Percentiles rank a stretch among this genome's conserved stretches.
phyloP scores from a whole-genome alignment of 495 filamentous ascomycete genomes.

The Neurospora sp. region DNA sequence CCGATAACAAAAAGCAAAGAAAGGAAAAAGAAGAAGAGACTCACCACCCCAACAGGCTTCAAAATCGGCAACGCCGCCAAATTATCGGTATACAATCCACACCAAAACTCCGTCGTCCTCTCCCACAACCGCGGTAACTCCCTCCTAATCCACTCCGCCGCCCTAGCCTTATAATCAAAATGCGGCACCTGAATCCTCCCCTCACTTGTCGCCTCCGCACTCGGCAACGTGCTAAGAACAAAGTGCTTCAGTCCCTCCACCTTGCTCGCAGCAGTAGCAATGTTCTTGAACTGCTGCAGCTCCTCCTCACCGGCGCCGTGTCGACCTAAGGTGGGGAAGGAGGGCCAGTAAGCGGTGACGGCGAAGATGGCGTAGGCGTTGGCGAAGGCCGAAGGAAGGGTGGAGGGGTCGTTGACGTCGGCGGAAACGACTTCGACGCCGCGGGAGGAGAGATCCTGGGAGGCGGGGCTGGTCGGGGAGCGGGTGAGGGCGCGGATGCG shows the following conservation, averaged over 20 bases:
- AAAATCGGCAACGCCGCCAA: background rate
- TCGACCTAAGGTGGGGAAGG: background rate
- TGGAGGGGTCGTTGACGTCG: slow-evolving; percentile 5
- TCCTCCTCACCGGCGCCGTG: slow-evolving; percentile 4
- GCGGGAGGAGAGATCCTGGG: slow-evolving; percentile 8
- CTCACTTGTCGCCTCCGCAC: background rate
- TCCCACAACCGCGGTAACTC: slow-evolving; percentile 2
- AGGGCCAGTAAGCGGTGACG: slow-evolving; percentile 4
- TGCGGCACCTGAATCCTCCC: slow-evolving; percentile 8
- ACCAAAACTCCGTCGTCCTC: slow-evolving; percentile 8
- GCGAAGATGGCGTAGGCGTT: slow-evolving; percentile 9
- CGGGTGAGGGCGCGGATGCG: slow-evolving; percentile 14
- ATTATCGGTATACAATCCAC: slow-evolving; percentile 5
- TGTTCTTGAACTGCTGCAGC: slow-evolving; percentile 4
- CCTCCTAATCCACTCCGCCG: slow-evolving; percentile 4
- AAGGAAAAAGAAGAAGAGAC: too few species aligned
- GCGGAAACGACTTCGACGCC: too few species aligned
- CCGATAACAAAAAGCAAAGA: too few species aligned
- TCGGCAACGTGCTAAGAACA: slow-evolving; percentile 6
- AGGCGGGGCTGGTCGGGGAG: slow-evolving; percentile 6
- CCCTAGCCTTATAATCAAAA: slow-evolving; percentile 6
- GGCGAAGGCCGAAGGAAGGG: slow-evolving; percentile 4
- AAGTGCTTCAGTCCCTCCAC: slow-evolving; percentile 2
- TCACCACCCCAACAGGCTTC: background rate
- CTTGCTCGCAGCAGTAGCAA: background rate